Percentiles rank a stretch among this genome's conserved stretches.
These are phyloP conservation scores for Triticum dicoccoides DNA, from an alignment of 176 grass and related monocot genomes.

Conservation along the genomic window DNA sequence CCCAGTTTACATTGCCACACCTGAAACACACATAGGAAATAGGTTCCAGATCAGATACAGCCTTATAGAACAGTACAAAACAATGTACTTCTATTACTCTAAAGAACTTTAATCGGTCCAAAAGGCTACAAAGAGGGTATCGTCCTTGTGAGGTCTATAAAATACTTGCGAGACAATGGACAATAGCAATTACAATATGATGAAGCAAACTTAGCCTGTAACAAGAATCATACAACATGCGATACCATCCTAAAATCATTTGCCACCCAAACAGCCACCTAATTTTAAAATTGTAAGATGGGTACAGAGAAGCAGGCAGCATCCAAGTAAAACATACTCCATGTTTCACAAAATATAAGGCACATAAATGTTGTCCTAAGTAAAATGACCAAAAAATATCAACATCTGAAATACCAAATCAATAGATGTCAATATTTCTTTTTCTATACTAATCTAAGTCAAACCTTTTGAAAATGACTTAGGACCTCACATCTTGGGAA, in stretches of 20 bases:
- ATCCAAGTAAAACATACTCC: background rate
- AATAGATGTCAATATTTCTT: background rate
- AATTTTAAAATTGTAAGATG: background rate
- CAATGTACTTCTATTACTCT: background rate
- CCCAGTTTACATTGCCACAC: conserved; percentile 98
- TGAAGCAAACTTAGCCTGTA: background rate
- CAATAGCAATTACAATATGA: background rate
- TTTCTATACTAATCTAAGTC: no score
- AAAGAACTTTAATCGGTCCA: background rate
- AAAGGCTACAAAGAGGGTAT: background rate
- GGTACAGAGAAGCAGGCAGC: background rate
- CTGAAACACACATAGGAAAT: conserved; percentile 41
- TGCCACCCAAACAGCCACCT: background rate
- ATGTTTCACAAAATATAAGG: background rate
- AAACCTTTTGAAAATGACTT: no score
- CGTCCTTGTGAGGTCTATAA: background rate
- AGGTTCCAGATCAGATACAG: background rate
- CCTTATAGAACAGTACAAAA: background rate
- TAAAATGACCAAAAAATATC: background rate
- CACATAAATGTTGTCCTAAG: background rate
- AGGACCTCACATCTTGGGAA: background rate
- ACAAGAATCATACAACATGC: background rate
- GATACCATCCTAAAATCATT: background rate
- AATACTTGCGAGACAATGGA: background rate
- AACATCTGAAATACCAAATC: background rate